Evolutionary conservation across 1,284 basidiomycete genomes (phyloP).

Genomic region (Microbotryum lychnidis-dioicae): DNA sequence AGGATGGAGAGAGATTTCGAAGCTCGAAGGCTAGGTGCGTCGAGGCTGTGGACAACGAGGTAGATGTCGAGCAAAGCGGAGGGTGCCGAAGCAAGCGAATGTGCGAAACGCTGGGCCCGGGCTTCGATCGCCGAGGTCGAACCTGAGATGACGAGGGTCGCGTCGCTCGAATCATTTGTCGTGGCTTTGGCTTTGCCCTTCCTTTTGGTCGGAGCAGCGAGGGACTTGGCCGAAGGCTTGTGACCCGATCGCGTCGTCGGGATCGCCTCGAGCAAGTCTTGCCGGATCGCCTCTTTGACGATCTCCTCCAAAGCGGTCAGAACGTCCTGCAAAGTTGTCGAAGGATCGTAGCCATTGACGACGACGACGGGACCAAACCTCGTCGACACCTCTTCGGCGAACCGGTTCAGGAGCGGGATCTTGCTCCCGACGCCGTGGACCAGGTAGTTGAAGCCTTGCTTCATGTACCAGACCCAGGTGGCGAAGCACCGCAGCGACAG

Average conservation of each 20-base stretch:
- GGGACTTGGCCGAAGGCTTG: neutral
- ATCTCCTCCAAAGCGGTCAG: conserved; percentile 54
- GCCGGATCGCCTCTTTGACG: conserved; percentile 6
- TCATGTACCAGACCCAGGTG: conserved; percentile 61
- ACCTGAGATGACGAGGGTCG: neutral
- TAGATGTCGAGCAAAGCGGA: conserved; percentile 48
- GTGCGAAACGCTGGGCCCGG: conserved; percentile 24
- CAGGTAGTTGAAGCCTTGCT: conserved; percentile 72
- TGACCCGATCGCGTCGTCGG: neutral
- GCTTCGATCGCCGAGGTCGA: conserved; percentile 30
- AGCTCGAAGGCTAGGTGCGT: conserved; percentile 59
- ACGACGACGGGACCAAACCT: conserved; percentile 61
- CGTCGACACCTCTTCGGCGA: conserved; percentile 47
- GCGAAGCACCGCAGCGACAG: conserved; percentile 48
- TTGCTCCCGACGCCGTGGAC: conserved; percentile 86
- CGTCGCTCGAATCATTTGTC: conserved; percentile 29
- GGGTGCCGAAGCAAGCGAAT: conserved; percentile 2
- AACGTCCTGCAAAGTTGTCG: conserved; percentile 60
- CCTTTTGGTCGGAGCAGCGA: neutral
- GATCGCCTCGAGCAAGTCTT: neutral
- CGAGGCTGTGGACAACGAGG: conserved; percentile 79
- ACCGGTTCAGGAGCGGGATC: conserved; percentile 59
- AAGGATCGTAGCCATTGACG: conserved; percentile 68
- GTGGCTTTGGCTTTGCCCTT: neutral
- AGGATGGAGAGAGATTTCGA: conserved; percentile 56